phyloP scores from a whole-genome alignment of 2,329 filamentous ascomycete species.

The Colletotrichum sublineola region DNA sequence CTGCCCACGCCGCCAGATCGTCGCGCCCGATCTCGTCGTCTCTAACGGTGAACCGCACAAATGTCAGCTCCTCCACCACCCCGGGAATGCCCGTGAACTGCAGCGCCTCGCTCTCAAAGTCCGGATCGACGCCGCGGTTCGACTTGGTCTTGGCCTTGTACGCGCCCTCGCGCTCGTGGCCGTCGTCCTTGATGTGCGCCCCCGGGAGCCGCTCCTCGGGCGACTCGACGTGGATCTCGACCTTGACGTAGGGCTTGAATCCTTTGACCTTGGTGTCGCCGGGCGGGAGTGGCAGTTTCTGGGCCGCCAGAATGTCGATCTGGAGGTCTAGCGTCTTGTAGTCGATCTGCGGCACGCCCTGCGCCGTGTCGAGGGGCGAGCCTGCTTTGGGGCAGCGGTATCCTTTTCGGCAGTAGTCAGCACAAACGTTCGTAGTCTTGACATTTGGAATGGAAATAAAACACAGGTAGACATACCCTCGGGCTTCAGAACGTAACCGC shows the following conservation, averaged over 20 bases:
- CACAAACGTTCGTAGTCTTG: background rate
- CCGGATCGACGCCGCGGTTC: slow-evolving; percentile 70
- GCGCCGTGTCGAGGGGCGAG: slow-evolving; percentile 25
- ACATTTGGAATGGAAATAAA: background rate
- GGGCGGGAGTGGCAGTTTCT: slow-evolving; percentile 77
- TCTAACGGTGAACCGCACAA: slow-evolving; percentile 86
- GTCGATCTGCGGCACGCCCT: slow-evolving; percentile 50
- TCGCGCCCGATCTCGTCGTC: slow-evolving; percentile 87
- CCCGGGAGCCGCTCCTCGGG: slow-evolving; percentile 58
- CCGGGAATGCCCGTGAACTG: slow-evolving; percentile 67
- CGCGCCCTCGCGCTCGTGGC: slow-evolving; percentile 58
- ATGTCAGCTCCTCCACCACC: slow-evolving; percentile 77
- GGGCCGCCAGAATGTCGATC: slow-evolving; percentile 82
- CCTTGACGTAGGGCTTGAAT: slow-evolving; percentile 86
- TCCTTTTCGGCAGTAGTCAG: slow-evolving; percentile 44
- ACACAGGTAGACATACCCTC: slow-evolving; percentile 60
- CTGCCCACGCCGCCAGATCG: slow-evolving; percentile 87
- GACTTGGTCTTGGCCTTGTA: slow-evolving; percentile 72
- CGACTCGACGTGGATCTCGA: slow-evolving; percentile 86
- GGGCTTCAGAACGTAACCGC: slow-evolving; percentile 91
- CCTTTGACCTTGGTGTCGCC: slow-evolving; percentile 63
- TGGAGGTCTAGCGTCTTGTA: slow-evolving; percentile 76
- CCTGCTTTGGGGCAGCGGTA: slow-evolving; percentile 54
- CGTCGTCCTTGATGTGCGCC: slow-evolving; percentile 54
- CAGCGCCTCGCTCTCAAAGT: slow-evolving; percentile 71